phyloP scores from a whole-genome alignment of 129 eudicot species.

The Centella asiatica region DNA sequence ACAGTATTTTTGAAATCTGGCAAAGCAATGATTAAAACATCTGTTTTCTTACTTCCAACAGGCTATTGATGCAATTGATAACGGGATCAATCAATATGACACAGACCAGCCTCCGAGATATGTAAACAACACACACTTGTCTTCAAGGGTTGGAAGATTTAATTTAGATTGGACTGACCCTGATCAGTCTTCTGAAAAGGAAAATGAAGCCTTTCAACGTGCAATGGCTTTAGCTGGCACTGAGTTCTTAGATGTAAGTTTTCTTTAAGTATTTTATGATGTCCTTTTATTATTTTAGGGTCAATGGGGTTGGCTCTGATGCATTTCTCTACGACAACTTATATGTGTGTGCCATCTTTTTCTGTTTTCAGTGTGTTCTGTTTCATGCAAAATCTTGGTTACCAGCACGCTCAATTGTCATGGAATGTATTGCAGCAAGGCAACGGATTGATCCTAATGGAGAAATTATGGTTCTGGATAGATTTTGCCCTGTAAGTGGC shows the following conservation, averaged over 20 bases:
- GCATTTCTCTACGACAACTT: background rate
- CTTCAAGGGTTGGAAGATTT: constrained; percentile 81
- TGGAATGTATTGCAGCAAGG: constrained; percentile 71
- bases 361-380: constrained; percentile 42
- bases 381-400: constrained; percentile 83
- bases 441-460: constrained; percentile 67
- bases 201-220: constrained; percentile 66
- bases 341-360: background rate
- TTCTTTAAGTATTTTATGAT: constrained; percentile 4
- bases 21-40: background rate
- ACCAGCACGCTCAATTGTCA: constrained; percentile 85
- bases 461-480: constrained; percentile 71
- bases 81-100: constrained; percentile 86
- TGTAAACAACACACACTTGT: constrained; percentile 76
- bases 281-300: background rate
- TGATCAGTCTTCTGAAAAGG: constrained; percentile 84
- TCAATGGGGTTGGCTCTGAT: background rate
- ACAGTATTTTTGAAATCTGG: background rate
- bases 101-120: constrained; percentile 80
- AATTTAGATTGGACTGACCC: constrained; percentile 90
- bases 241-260: constrained; percentile 79
- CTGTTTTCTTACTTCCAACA: constrained; percentile 1
- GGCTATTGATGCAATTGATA: constrained; percentile 97
- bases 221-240: constrained; percentile 87
- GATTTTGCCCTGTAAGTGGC: constrained; percentile 77